phyloP scores from a whole-genome alignment of 495 filamentous ascomycete species.

The Rusavskia elegans region DNA sequence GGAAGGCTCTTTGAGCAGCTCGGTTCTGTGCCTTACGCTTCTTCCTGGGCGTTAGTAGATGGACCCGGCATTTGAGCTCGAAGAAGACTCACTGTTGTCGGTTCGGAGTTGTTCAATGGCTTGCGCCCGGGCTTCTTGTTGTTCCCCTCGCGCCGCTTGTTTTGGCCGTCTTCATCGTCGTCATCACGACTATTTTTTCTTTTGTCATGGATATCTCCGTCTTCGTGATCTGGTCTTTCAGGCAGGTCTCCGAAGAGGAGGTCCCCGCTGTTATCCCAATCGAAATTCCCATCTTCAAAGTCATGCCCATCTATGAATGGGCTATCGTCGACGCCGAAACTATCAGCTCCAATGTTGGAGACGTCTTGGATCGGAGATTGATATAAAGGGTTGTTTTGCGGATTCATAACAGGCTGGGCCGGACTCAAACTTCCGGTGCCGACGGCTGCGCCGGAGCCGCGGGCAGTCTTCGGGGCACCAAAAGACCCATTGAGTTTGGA shows the following conservation, averaged over 20 bases:
- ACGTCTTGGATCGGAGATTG: constrained; percentile 33
- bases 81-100: constrained; percentile 63
- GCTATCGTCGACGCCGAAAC: constrained; percentile 46
- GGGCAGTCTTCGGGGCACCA: neutral
- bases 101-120: constrained; percentile 74
- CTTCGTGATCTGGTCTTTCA: constrained; percentile 31
- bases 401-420: neutral
- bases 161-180: constrained; percentile 46
- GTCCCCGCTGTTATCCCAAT: constrained; percentile 45
- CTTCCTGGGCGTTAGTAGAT: constrained; percentile 32
- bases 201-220: constrained; percentile 47
- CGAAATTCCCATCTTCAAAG: constrained; percentile 46
- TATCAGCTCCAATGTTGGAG: constrained; percentile 27
- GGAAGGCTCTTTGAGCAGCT: constrained; percentile 90
- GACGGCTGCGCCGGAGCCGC: neutral
- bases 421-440: neutral
- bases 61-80: constrained; percentile 16
- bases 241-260: constrained; percentile 69
- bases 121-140: constrained; percentile 95
- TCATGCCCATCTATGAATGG: constrained; percentile 66
- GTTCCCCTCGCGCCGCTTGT: constrained; percentile 66
- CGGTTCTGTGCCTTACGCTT: constrained; percentile 98
- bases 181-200: constrained; percentile 63
- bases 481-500: constrained; percentile 1
- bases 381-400: constrained; percentile 16